phyloP scores from a whole-genome alignment of 768 basidiomycete species.

The Leccinellum rugosiceps region DNA sequence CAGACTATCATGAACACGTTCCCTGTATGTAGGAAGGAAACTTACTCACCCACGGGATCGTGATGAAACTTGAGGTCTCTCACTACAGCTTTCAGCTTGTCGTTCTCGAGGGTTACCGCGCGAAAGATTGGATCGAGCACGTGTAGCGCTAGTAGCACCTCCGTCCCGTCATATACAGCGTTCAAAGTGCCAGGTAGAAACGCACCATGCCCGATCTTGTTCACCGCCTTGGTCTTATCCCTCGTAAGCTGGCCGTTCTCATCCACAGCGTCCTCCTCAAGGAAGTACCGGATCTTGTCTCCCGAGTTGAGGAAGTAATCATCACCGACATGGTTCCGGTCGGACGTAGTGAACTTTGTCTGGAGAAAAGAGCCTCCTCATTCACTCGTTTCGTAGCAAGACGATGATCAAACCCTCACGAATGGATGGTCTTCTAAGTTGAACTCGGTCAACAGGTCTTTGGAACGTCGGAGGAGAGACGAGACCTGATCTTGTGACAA shows the following conservation, averaged over 20 bases:
- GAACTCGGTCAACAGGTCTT: slow-evolving; percentile 76
- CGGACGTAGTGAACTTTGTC: slow-evolving; percentile 87
- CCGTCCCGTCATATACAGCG: neutral
- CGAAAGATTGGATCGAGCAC: slow-evolving; percentile 81
- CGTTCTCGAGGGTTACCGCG: slow-evolving; percentile 76
- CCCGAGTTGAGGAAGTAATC: slow-evolving; percentile 91
- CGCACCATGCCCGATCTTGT: slow-evolving; percentile 91
- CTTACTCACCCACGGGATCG: slow-evolving; percentile 71
- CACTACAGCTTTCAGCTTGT: slow-evolving; percentile 63
- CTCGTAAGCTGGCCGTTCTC: slow-evolving; percentile 63
- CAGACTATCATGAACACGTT: neutral
- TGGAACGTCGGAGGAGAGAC: slow-evolving; percentile 66
- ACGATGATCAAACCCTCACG: slow-evolving; percentile 40
- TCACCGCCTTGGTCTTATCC: slow-evolving; percentile 76
- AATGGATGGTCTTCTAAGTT: slow-evolving; percentile 74
- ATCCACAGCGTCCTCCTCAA: slow-evolving; percentile 86
- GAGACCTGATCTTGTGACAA: slow-evolving; percentile 54
- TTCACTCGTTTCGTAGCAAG: neutral
- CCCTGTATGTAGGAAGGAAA: neutral
- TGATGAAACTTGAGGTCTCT: slow-evolving; percentile 78
- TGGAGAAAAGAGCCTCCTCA: slow-evolving; percentile 23
- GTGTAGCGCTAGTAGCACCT: slow-evolving; percentile 62
- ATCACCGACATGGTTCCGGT: slow-evolving; percentile 80
- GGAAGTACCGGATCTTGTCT: slow-evolving; percentile 93
- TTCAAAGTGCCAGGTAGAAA: neutral